Percentiles rank a stretch among this genome's conserved stretches.
Conservation (phyloP, 352 stramenopile species). For the Globisporangium cylindrosporum region DNA sequence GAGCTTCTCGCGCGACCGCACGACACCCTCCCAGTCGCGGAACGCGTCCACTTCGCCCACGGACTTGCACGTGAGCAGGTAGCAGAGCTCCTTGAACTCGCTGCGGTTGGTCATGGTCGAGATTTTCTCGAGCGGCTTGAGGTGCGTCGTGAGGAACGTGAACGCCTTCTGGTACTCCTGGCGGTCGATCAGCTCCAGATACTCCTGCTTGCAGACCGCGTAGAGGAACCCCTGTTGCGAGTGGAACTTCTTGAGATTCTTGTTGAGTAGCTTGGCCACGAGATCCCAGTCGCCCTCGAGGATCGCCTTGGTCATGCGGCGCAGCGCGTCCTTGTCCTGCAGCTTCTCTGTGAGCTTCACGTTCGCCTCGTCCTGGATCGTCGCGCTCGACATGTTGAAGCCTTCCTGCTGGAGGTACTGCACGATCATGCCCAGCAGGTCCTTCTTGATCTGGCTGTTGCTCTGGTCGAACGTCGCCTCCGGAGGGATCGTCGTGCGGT, state of each 20-base stretch:
- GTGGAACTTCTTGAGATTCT: conserved; percentile 81
- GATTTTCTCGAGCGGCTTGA: conserved; percentile 87
- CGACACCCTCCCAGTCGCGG: conserved; percentile 81
- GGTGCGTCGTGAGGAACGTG: conserved; percentile 86
- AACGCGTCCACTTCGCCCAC: conserved; percentile 82
- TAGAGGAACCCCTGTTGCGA: conserved; percentile 87
- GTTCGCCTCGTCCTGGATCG: conserved; percentile 87
- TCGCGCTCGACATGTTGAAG: conserved; percentile 76
- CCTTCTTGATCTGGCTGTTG: conserved; percentile 76
- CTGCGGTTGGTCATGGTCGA: conserved; percentile 64
- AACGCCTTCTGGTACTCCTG: conserved; percentile 90
- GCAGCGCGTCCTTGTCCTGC: conserved; percentile 72
- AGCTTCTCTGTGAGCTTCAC: conserved; percentile 73
- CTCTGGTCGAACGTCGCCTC: conserved; percentile 77
- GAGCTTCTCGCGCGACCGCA: conserved; percentile 76
- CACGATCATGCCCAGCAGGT: conserved; percentile 82
- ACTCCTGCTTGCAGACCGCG: conserved; percentile 87
- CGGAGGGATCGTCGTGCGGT: conserved; percentile 77
- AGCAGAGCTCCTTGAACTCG: conserved; percentile 89
- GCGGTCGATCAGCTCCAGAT: conserved; percentile 85
- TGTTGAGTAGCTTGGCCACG: conserved; percentile 77
- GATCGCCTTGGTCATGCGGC: conserved; percentile 69
- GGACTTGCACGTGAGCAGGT: conserved; percentile 87
- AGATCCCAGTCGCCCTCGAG: conserved; percentile 86
- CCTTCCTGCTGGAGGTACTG: conserved; percentile 86